Base-by-base conservation (phyloP, 176 grass and related monocot genomes). In the bread wheat (Triticum aestivum) region DNA sequence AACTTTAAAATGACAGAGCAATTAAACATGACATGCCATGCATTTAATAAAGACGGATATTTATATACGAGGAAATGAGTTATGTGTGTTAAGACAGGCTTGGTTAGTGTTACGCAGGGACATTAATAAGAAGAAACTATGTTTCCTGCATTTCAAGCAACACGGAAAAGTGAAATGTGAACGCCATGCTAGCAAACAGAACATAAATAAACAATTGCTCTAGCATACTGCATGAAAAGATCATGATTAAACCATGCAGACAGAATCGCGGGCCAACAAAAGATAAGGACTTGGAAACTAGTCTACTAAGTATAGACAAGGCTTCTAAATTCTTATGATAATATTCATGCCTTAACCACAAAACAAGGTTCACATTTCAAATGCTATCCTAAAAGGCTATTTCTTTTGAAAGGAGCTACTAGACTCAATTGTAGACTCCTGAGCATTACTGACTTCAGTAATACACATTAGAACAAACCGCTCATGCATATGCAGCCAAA, bases 291-390 rank as follows among this genome's bases (percentile, higher is more conserved):
- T 10, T 30, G 11, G 11, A 47, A 64, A 83, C 32, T 84, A 77
- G 12, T 62, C 35, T 84, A 66, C 6, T 34, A 87, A 75, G 23
- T 30, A 89, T 54, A 51, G 37, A 75, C 11, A 81, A 81, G 65
- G 61, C 17, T 62, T 69, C 37, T 84, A 29, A 85, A 67, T n/a
- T 67, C 39, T 87, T 35, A 58, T 37, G 20, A 81, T 14, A 58
- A 59, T 29, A 82, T 51, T 18, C 39, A 86, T 71, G 54, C 73
- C 86, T 59, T 45, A 87, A 71, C 23, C 21, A 56, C 30, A 38
- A 52, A 77, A 77, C 49, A 85, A 44, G 11, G 41, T 32, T 65
- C 26, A 49, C 49, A 89, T 49, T 69, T 73, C 66, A 83, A 39
- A 2, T 78, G 44, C 14, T 47, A 52, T 18, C 51, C 44, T 79